phyloP scores from a whole-genome alignment of 2,329 filamentous ascomycete species.

The Trichocomaceae sp. region DNA sequence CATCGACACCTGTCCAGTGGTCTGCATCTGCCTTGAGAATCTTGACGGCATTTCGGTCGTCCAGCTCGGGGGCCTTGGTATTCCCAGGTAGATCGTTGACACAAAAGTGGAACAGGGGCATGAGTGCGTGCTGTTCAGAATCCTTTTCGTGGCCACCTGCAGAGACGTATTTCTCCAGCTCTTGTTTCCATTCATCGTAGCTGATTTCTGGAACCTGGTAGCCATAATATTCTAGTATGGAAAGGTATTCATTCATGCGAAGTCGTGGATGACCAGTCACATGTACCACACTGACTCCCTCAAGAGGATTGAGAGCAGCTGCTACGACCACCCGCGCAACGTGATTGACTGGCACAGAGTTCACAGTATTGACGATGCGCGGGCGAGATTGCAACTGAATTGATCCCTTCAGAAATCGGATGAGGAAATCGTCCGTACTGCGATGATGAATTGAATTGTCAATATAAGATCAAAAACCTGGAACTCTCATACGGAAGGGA shows the following conservation, averaged over 20 bases:
- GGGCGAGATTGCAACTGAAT: constrained; percentile 70
- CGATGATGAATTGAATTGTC: constrained; percentile 39
- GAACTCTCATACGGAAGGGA: neutral
- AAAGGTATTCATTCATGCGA: constrained; percentile 71
- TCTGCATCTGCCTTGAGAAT: constrained; percentile 57
- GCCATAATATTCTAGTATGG: constrained; percentile 63
- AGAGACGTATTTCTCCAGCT: constrained; percentile 62
- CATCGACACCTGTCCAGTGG: constrained; percentile 52
- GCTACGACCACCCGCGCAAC: constrained; percentile 76
- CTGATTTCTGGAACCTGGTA: constrained; percentile 61
- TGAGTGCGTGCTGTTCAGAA: constrained; percentile 62
- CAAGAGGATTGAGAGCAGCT: constrained; percentile 58
- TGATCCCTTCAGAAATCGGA: constrained; percentile 81
- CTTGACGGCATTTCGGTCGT: constrained; percentile 61
- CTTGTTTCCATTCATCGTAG: constrained; percentile 63
- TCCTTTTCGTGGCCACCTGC: constrained; percentile 45
- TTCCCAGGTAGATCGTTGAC: constrained; percentile 62
- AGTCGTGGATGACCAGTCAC: constrained; percentile 74
- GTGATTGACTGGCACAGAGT: constrained; percentile 79
- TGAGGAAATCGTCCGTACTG: constrained; percentile 79
- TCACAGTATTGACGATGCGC: constrained; percentile 77
- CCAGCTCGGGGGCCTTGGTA: constrained; percentile 66
- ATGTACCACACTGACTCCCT: constrained; percentile 60
- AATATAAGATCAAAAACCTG: neutral
- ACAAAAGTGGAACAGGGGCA: constrained; percentile 69